Base-by-base conservation (phyloP, 805 yeast species). In the Cyberlindnera xylosilytica region DNA sequence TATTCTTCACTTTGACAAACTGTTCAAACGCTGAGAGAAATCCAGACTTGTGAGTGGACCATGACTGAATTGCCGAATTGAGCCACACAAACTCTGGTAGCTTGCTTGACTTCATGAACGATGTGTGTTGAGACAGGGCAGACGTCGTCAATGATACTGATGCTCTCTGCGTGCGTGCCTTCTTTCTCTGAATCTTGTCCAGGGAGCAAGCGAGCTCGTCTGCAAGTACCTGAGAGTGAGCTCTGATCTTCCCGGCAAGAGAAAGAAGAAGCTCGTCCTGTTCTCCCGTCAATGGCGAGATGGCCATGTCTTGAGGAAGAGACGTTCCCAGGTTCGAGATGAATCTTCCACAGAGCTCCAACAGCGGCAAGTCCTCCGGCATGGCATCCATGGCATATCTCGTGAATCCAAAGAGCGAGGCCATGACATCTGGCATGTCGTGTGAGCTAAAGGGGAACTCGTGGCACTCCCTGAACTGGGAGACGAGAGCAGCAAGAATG, bases 71-170 rank as follows among this genome's bases (percentile, higher is more conserved):
- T 13, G 63, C 61, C 27, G 58, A 57, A 42, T 66, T 66, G 18
- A 69, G 52, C 73, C 73, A 69, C 4, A 69, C 52, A 30, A 49
- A 45, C 39, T 49, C 53, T 16, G 61, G 49, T 0, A 50, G 37
- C 31, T 53, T 58, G 42, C 47, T 55, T 7, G 51, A 41, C 29
- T 56, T 57, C 6, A 57, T 20, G 30, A 56, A 54, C 4, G 53
- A 38, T 8, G 47, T 29, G 29, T 54, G 53, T 11, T 45, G 50
- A n/a, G 48, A 16, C 19, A 31, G 19, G 12, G 39, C 41, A 10
- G 20, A 38, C 3, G 44, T 9, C 11, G 43, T 13, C n/a, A 27
- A 16, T 6, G 48, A 42, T n/a, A 42, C 22, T 8, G 46, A 41
- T 17, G 43, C 45, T 29, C 48, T 27, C 12, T 36, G 36, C 1